Base-by-base conservation (phyloP, 192 early-diverging fungal species). In the Coemansia sp. region DNA sequence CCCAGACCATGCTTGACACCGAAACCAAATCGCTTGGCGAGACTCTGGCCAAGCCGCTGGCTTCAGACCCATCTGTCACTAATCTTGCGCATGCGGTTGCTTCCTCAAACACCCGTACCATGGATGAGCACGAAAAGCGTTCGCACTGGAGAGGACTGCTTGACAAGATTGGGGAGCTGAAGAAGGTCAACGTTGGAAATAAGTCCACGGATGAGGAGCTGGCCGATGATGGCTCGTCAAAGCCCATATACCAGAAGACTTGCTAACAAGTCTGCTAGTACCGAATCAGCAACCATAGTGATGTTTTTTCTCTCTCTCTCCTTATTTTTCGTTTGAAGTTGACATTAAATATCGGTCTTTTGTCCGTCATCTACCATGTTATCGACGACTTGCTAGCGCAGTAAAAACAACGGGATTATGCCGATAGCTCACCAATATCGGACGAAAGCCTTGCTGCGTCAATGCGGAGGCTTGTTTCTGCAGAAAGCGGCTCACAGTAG, bases 1-100 rank as follows among this genome's bases (percentile, higher is more conserved):
- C 84, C 3, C 69, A 86, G 63, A 75, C 74, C 16, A 75, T 77
- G 81, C 76, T 81, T 40, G 70, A 87, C 15, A 65, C 71, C 12
- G 52, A 74, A 44, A 49, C 16, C 38, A 67, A 72, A 59, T 38
- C 64, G n/a, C 68, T 82, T 18, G 71, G 71, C 58, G 78, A 81
- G 41, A 73, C 72, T 5, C 71, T 82, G 40, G 37, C 41, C 70
- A 52, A 64, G 45, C 74, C 79, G 57, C 64, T 76, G 49, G 56
- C 79, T 6, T 45, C 39, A 52, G 64, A 54, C 59, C 56, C 38
- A 56, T 74, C 71, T 4, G 75, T 71, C 11, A 65, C 70, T n/a
- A 65, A 73, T 37, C 70, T 81, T 38, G 79, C 74, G 0, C 48
- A 68, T 52, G 41, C 48, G 41, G 59, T 82, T 44, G 74, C 70